Evolutionary conservation across 2,329 filamentous ascomycete species (phyloP).

Genomic region (Cladophialophora psammophila): DNA sequence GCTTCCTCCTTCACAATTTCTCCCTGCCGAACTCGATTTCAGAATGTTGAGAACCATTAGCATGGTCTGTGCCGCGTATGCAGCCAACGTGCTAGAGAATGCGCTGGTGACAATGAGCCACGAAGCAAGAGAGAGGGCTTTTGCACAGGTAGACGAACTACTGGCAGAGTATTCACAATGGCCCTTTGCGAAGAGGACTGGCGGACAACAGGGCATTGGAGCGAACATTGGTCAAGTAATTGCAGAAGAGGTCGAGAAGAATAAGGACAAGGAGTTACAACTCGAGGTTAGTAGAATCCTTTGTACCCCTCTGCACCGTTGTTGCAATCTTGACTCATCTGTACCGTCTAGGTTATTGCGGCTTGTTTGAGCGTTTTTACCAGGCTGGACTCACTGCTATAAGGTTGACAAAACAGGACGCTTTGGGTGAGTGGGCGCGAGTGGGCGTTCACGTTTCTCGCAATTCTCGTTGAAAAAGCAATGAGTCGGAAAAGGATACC

Average conservation of each 20-base stretch:
- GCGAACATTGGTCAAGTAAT: constrained; percentile 91
- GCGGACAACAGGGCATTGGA: constrained; percentile 81
- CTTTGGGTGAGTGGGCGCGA: constrained; percentile 1
- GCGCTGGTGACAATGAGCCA: constrained; percentile 93
- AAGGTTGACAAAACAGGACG: constrained; percentile 33
- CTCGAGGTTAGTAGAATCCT: constrained; percentile 73
- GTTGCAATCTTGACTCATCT: background rate
- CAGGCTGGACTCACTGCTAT: constrained; percentile 93
- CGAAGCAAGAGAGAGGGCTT: constrained; percentile 91
- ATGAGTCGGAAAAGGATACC: constrained; percentile 4
- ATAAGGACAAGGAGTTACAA: constrained; percentile 93
- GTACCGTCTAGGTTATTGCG: constrained; percentile 71
- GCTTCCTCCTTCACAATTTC: constrained; percentile 82
- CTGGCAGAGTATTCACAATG: constrained; percentile 96
- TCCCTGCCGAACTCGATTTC: constrained; percentile 94
- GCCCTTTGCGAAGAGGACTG: constrained; percentile 85
- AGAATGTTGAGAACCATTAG: constrained; percentile 88
- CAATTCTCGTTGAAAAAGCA: background rate
- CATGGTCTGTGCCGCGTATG: constrained; percentile 98
- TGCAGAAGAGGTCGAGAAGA: constrained; percentile 81
- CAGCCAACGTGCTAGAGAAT: constrained; percentile 97
- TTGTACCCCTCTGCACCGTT: constrained; percentile 38
- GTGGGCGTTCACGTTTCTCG: background rate
- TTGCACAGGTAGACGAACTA: constrained; percentile 95
- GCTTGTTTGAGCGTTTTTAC: constrained; percentile 98